Evolutionary conservation across 306 rosid species (phyloP), one percentile per base, ranked within the genome.

Genomic region (Ziziphus jujuba): DNA sequence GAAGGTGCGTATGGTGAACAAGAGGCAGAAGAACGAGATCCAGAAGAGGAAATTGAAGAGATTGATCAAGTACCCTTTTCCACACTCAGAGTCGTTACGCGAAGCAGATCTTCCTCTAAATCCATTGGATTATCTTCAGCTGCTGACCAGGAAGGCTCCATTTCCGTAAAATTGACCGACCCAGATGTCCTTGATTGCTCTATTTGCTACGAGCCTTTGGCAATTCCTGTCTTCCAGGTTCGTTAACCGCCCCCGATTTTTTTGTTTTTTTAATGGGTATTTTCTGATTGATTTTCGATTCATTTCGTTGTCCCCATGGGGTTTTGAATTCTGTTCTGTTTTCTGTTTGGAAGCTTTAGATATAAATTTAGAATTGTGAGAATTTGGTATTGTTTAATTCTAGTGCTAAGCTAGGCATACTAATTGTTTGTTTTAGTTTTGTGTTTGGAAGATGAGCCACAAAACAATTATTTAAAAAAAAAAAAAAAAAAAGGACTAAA

Each of bases 101-200:
- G 23, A 3, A 4, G 2, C 14, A 31, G 23, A 5, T 12, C 16
- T 54, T 54, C 34, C 34, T 20, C 59, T 28, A 28, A 28, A 2
- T 28, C 33, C 2, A 28, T 2, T 4, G 33, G 33, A 28, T 28
- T 28, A 28, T 28, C 33, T 28, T 28, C 33, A 28, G 33, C 33
- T 28, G 11, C 44, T 8, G 1, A 15, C 49, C 14, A 49, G 61
- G 74, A 66, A 3, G 72, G 66, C 56, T 61, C 79, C 24, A 24
- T 87, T 57, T 55, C 81, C 38, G 70, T 81, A 2, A 63, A 66
- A 48, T 70, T 92, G 31, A 62, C 83, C 13, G 96, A 89, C n/a
- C 85, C 96, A 3, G 95, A 89, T 44, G 91, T 89, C 33, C 81
- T 92, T 24, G 96, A 92, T 79, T 92, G 98, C 70, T 77, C 66